A percentile compares a stretch with the other conserved stretches of the same genome.
Conservation (phyloP, 306 rosid species). For the Mimosa pudica region DNA sequence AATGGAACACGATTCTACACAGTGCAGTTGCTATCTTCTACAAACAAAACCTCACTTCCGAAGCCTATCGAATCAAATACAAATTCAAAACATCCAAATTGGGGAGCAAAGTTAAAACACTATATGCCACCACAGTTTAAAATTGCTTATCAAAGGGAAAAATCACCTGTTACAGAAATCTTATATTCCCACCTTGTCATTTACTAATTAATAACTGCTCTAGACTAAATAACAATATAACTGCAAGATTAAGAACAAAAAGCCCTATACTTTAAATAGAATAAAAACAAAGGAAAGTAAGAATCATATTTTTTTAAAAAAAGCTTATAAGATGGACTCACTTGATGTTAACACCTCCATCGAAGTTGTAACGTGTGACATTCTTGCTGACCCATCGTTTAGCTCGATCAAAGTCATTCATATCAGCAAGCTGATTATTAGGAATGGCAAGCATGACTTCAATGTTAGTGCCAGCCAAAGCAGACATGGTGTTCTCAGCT, state of each 20-base stretch:
- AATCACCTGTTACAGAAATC: not conserved
- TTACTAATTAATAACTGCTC: not conserved
- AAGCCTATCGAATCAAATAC: not conserved
- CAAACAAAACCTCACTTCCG: slow-evolving; percentile 1
- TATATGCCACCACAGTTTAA: not conserved
- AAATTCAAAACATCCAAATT: not conserved
- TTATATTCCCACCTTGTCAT: not conserved
- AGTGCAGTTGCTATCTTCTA: not conserved
- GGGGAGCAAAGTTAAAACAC: slow-evolving; percentile 12
- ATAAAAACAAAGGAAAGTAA: not conserved
- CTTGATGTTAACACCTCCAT: slow-evolving; percentile 91
- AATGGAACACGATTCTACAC: not conserved
- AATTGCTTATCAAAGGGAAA: not conserved
- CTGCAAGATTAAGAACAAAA: not conserved
- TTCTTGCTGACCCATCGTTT: slow-evolving; percentile 79
- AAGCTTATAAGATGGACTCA: slow-evolving; percentile 33
- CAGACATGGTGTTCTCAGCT: slow-evolving; percentile 71
- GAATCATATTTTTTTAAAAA: not conserved
- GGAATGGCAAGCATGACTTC: slow-evolving; percentile 99
- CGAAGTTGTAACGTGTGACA: slow-evolving; percentile 70
- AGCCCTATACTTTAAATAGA: not conserved
- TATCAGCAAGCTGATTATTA: slow-evolving; percentile 71
- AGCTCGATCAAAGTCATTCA: slow-evolving; percentile 66
- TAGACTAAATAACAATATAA: not conserved
- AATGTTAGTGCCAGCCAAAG: slow-evolving; percentile 71